These are phyloP conservation scores for Backusella morwellensis DNA, from an alignment of 192 early-diverging fungal genomes.

Conservation along the genomic window DNA sequence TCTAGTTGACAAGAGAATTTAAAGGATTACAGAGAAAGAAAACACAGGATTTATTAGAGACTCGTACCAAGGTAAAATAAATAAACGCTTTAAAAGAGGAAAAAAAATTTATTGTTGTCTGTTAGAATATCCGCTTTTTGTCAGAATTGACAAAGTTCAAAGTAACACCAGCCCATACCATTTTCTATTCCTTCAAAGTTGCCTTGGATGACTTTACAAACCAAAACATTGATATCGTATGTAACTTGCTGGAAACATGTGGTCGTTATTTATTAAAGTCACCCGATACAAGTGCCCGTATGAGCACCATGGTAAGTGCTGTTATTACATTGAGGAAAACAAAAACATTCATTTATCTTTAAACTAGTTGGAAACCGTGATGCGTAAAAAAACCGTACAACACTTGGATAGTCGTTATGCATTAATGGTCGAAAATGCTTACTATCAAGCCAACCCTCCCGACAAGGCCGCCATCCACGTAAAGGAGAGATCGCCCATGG, in stretches of 20 bases:
- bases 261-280: constrained; percentile 83
- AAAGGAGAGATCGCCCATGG: constrained; percentile 79
- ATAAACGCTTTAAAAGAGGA: not conserved
- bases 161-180: constrained; percentile 74
- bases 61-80: constrained; percentile 62
- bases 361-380: constrained; percentile 78
- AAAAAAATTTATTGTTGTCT: not conserved
- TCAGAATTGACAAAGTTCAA: constrained; percentile 94
- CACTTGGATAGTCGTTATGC: constrained; percentile 82
- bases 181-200: constrained; percentile 83
- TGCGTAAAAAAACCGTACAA: constrained; percentile 82
- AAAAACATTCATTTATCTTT: not conserved
- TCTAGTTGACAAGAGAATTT: constrained; percentile 67
- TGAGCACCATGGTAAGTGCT: constrained; percentile 59
- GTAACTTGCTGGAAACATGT: constrained; percentile 84
- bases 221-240: constrained; percentile 84
- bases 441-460: constrained; percentile 85
- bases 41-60: constrained; percentile 67
- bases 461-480: constrained; percentile 54
- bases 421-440: constrained; percentile 94
- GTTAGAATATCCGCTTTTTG: constrained; percentile 77
- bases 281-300: constrained; percentile 70
- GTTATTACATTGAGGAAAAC: not conserved
- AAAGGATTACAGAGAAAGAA: constrained; percentile 72
- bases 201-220: constrained; percentile 83